These are phyloP conservation scores for Fusarium pininemorale DNA, from an alignment of 2,329 filamentous ascomycete species.

Conservation along the genomic window DNA sequence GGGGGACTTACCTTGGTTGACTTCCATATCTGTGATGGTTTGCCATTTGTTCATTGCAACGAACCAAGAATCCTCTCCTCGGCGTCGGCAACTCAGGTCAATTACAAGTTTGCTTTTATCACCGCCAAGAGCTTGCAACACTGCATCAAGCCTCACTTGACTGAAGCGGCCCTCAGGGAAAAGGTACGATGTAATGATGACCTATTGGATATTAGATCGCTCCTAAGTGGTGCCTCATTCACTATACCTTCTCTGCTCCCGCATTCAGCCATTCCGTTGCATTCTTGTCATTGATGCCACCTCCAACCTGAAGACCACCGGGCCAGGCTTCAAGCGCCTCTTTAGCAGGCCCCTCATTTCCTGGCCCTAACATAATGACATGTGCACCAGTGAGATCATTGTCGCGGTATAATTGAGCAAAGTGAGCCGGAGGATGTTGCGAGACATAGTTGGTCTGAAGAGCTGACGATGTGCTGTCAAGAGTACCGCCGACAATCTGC, in stretches of 20 bases:
- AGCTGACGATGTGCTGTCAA: slow-evolving; percentile 71
- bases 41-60: slow-evolving; percentile 99
- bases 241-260: slow-evolving; percentile 84
- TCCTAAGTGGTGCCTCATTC: neutral
- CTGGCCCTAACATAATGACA: slow-evolving; percentile 95
- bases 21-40: slow-evolving; percentile 94
- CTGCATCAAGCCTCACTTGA: slow-evolving; percentile 75
- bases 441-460: slow-evolving; percentile 95
- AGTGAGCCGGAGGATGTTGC: slow-evolving; percentile 81
- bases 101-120: slow-evolving; percentile 88
- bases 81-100: slow-evolving; percentile 88
- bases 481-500: slow-evolving; percentile 95
- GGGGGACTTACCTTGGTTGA: slow-evolving; percentile 74
- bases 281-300: slow-evolving; percentile 90
- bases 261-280: slow-evolving; percentile 85
- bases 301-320: slow-evolving; percentile 84
- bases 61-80: slow-evolving; percentile 79
- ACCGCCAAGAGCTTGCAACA: slow-evolving; percentile 76
- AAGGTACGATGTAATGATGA: slow-evolving; percentile 95
- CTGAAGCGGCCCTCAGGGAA: slow-evolving; percentile 89
- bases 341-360: slow-evolving; percentile 81
- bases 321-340: slow-evolving; percentile 85
- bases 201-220: slow-evolving; percentile 62
- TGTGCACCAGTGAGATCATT: slow-evolving; percentile 81
- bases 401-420: slow-evolving; percentile 81